Evolutionary conservation across 2,329 filamentous ascomycete species (phyloP), one percentile per base, ranked within the genome.

Genomic region (Ophiostoma novo-ulmi): DNA sequence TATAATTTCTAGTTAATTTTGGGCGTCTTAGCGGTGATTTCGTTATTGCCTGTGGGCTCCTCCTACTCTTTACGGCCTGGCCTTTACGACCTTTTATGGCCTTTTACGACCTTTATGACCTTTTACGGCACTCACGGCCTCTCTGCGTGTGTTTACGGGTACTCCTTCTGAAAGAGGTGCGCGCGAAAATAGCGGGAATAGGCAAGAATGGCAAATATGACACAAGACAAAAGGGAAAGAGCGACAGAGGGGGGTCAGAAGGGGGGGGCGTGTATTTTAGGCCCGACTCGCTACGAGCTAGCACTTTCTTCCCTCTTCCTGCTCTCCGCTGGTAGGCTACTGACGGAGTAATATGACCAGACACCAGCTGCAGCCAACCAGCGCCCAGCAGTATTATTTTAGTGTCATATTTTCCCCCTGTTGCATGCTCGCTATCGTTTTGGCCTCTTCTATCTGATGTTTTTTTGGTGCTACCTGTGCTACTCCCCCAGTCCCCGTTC

Each of bases 261-360:
- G 55, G 22, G 55, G 55, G 63, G 63, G 63, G 63, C 63, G 63
- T 65, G 63, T 41, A 13, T 13, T 65, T 65, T 65, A 39, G 63
- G 63, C 63, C 63, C 35, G 20, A 39, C 35, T 39, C 63, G 63
- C 63, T 65, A 39, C 36, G 36, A 65, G 63, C 63, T 39, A 65
- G 63, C 63, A 65, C 63, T 64, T 3, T 44, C 41, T 44, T 44
- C 41, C 41, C 13, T 44, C 41, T 44, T 44, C 41, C 41, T 44
- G 44, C 44, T 17, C 44, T n/a, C 44, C 44, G 44, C 44, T 20
- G 17, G 44, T 31, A 31, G 31, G 31, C 31, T 31, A 31, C 31
- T 31, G 3, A 31, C 31, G 31, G 31, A 31, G 31, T 31, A 31
- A 31, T 31, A 31, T 31, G 31, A 31, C 31, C 52, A 4, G 58